Conservation (phyloP, 2,329 filamentous ascomycete genomes). For the Penicillium sp. region DNA sequence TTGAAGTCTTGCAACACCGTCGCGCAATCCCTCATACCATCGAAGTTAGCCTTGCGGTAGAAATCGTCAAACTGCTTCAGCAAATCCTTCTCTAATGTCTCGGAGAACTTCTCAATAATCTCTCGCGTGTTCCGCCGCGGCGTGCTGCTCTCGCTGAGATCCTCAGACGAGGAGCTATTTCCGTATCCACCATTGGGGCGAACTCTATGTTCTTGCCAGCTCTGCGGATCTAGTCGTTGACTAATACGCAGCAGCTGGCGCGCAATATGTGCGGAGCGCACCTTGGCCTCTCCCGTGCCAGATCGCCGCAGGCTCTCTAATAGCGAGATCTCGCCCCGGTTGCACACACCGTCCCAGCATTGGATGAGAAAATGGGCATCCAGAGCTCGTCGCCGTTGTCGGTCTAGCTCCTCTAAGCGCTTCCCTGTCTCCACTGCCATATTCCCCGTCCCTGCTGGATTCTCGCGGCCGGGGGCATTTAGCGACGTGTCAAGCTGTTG, state of each 20-base stretch:
- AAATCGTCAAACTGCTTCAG: constrained; percentile 96
- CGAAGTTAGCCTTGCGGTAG: constrained; percentile 90
- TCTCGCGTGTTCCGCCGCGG: constrained; percentile 68
- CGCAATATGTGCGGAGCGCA: constrained; percentile 89
- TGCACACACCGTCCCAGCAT: constrained; percentile 94
- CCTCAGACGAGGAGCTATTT: constrained; percentile 25
- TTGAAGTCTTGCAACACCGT: constrained; percentile 94
- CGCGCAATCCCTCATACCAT: constrained; percentile 97
- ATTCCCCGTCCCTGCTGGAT: constrained; percentile 63
- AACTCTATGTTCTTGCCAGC: constrained; percentile 57
- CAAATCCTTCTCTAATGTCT: constrained; percentile 91
- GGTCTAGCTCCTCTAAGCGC: constrained; percentile 87
- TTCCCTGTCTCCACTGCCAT: constrained; percentile 93
- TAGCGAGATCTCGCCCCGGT: constrained; percentile 80
- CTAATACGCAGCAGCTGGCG: constrained; percentile 92
- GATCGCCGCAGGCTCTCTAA: constrained; percentile 84
- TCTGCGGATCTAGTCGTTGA: constrained; percentile 76
- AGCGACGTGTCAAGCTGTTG: constrained; percentile 83
- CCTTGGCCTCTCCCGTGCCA: constrained; percentile 84
- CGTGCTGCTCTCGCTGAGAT: constrained; percentile 45
- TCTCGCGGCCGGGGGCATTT: constrained; percentile 55
- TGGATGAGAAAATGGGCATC: constrained; percentile 94
- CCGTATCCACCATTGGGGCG: constrained; percentile 51
- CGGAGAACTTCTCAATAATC: constrained; percentile 93
- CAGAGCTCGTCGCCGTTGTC: constrained; percentile 81